phyloP scores from a whole-genome alignment of 2,329 filamentous ascomycete species.

The Alternaria brassicicola region DNA sequence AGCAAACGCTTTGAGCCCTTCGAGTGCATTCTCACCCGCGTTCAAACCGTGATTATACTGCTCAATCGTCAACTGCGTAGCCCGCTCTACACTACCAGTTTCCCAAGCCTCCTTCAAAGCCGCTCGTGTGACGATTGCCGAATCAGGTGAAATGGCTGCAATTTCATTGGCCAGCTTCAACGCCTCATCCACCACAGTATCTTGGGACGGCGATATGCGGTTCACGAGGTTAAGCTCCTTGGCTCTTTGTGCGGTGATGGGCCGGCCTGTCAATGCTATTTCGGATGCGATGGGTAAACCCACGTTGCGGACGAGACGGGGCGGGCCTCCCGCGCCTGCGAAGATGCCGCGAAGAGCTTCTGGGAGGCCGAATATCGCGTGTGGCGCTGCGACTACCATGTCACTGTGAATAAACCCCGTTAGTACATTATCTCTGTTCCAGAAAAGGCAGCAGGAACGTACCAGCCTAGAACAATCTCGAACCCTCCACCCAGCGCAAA shows the following conservation, averaged over 20 bases:
- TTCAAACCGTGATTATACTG: constrained; percentile 51
- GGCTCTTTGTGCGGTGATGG: constrained; percentile 54
- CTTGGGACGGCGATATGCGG: constrained; percentile 45
- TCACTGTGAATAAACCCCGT: constrained; percentile 50
- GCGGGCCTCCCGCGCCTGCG: constrained; percentile 59
- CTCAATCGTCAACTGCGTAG: constrained; percentile 52
- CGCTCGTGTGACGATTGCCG: constrained; percentile 47
- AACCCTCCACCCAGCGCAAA: constrained; percentile 64
- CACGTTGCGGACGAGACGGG: constrained; percentile 57
- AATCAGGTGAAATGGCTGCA: constrained; percentile 46
- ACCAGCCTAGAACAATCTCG: constrained; percentile 63
- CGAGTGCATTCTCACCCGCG: constrained; percentile 56
- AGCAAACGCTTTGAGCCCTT: constrained; percentile 59
- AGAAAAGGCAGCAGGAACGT: constrained; percentile 16
- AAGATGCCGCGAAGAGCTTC: constrained; percentile 63
- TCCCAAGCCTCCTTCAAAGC: constrained; percentile 46
- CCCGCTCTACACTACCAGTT: constrained; percentile 44
- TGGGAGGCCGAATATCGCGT: constrained; percentile 59
- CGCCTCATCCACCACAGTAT: constrained; percentile 45
- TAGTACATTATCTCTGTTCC: not conserved
- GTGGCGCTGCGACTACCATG: constrained; percentile 60
- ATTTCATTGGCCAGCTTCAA: constrained; percentile 46
- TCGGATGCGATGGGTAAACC: constrained; percentile 59
- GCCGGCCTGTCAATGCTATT: constrained; percentile 57
- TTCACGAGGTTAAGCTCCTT: constrained; percentile 52